Conservation (phyloP, 345 rosid species). For the Psidium guajava region DNA sequence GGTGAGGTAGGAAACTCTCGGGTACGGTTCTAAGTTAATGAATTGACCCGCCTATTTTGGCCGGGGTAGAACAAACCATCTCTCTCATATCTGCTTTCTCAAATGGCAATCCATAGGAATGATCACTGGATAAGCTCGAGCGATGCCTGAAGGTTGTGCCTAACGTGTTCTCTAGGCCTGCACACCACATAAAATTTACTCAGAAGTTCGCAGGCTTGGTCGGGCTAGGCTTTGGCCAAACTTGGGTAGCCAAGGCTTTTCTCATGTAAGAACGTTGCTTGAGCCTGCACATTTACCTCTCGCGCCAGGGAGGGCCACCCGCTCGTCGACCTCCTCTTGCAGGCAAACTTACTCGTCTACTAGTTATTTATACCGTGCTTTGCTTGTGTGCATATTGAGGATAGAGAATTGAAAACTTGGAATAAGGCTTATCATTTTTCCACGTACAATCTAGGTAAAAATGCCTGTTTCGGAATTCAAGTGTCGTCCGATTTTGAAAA, state of each 20-base stretch:
- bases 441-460: background rate
- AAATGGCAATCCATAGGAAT: background rate
- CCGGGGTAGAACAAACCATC: background rate
- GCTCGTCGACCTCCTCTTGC: background rate
- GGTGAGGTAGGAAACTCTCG: background rate
- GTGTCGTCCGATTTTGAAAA: background rate
- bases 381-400: background rate
- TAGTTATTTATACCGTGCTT: background rate
- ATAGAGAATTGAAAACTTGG: background rate
- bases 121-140: background rate
- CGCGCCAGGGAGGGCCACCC: background rate
- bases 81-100: background rate
- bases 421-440: background rate
- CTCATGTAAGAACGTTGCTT: background rate
- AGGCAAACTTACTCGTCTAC: background rate
- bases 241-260: background rate
- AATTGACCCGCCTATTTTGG: background rate
- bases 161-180: background rate
- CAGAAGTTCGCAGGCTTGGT: background rate
- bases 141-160: background rate
- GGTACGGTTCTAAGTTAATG: background rate
- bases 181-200: background rate
- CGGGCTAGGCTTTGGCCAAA: background rate
- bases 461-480: background rate
- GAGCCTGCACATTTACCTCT: no score